Base-by-base conservation (phyloP, 108 stramenopile genomes). In the Skeletonema grethae region DNA sequence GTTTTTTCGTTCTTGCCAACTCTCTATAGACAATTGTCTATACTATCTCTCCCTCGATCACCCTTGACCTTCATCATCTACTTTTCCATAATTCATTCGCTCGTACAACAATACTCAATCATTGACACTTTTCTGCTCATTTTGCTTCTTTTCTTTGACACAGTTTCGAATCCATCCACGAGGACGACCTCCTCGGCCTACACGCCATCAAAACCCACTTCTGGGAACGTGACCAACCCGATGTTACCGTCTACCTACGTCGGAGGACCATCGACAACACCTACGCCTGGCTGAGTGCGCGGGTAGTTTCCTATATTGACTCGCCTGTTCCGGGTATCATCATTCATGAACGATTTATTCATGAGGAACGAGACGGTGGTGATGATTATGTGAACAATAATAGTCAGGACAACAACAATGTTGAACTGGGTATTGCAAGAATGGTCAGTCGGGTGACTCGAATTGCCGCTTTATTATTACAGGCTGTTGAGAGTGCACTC, bases 191-290 rank as follows among this genome's bases (percentile, higher is more conserved):
- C 5, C 85, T 88, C 1, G 89, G 90, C 15, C 73, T 95, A 13
- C 69, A 90, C 32, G 87, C 87, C 9, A 70, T 95, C 53, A 95
- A 90, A 68, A 82, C 87, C 7, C 85, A 90, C 45, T 95, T 90
- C 78, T 95, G 93, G 93, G 93, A 95, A 67, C 74, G 85, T 13
- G 84, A 88, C 18, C 68, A 78, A 59, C 84, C 86, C n/a, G 89
- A 92, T 66, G 89, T 90, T 9, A 87, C 87, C 69, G 89, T 82
- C 0, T 89, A 87, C 39, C 62, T 91, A 5, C 85, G 93, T 1
- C 80, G 93, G 24, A 74, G 82, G 36, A 85, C 85, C 18, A 66
- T 84, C 20, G 84, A 88, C 20, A 90, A 87, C 2, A 87, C 86
- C 10, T 92, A 88, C 88, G 64, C 90, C 57, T 95, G 90, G 91